These are phyloP conservation scores for Xylariaceae sp. DNA, from an alignment of 2,329 filamentous ascomycete genomes.

Conservation along the genomic window DNA sequence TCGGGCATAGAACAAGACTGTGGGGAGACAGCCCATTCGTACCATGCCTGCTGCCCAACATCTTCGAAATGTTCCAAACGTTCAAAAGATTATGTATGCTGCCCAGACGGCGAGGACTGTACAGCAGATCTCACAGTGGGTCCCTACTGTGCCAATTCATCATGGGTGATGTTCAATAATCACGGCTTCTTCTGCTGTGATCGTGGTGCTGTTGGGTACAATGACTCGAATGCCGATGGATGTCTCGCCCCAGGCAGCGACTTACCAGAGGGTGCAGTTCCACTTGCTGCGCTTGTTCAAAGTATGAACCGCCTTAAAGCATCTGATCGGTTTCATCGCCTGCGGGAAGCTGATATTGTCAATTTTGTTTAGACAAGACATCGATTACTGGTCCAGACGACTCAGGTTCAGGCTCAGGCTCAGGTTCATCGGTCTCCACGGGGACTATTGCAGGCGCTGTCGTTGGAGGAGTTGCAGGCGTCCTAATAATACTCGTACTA, in stretches of 20 bases:
- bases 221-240: slow-evolving; percentile 9
- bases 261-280: slow-evolving; percentile 14
- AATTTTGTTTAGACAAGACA: not conserved
- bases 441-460: slow-evolving; percentile 18
- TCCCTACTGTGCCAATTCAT: slow-evolving; percentile 19
- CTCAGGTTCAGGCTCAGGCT: not conserved
- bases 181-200: slow-evolving; percentile 23
- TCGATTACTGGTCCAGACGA: not conserved
- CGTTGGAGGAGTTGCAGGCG: slow-evolving; percentile 12
- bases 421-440: not conserved
- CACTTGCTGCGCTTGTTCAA: slow-evolving; percentile 18
- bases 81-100: slow-evolving; percentile 12
- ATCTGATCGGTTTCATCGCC: not conserved
- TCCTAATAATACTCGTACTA: slow-evolving; percentile 12
- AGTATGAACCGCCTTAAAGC: slow-evolving; percentile 2
- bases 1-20: slow-evolving; percentile 16
- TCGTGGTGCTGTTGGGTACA: slow-evolving; percentile 17
- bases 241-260: slow-evolving; percentile 11
- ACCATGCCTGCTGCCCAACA: slow-evolving; percentile 21
- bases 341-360: not conserved
- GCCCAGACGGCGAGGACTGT: slow-evolving; percentile 16
- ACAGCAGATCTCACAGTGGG: slow-evolving; percentile 13
- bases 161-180: slow-evolving; percentile 24
- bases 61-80: slow-evolving; percentile 15
- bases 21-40: slow-evolving; percentile 14